Base-by-base conservation (phyloP, 2,329 filamentous ascomycete species). In the Orbilia javanica region DNA sequence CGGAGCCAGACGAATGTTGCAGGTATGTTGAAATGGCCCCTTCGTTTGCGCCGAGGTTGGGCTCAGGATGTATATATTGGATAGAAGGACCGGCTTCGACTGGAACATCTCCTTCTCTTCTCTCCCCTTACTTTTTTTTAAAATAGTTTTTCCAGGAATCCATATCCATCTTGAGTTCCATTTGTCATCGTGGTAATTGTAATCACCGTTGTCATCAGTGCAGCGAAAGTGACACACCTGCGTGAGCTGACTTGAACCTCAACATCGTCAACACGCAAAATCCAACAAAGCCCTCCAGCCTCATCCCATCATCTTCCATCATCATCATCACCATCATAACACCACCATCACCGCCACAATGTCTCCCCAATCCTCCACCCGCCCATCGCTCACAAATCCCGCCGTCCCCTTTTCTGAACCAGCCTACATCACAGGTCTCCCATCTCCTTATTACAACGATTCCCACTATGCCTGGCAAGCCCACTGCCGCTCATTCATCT, bases 331-430 rank as follows among this genome's bases (percentile, higher is more conserved):
- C 25, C 62, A 27, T 8, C 31, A 39, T 50, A 13, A 63, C 11
- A 31, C 64, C 71, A 18, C 20, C n/a, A 27, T 52, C 10, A 64
- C 42, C 25, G 36, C 42, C 22, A 72, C 29, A 20, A 70, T 76
- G 68, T 55, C 71, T 6, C 60, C 79, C 64, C 11, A 13, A 39
- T 52, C 71, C 34, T 75, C 75, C 15, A 48, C 71, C 8, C 60
- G 77, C 36, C 53, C 71, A 55, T 65, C 73, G 0, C 62, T 78
- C 52, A 63, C 50, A 44, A 72, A 67, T 27, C 79, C 83, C 68
- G 81, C 85, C 3, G 83, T 92, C 27, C 92, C 92, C 63, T 92
- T 93, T 84, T 90, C 90, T 4, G 92, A 94, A 81, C 92, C 92
- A 0, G 88, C 91, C 0, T 93, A 90, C 85, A 87, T 93, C 55